Base-by-base conservation (phyloP, 2,329 filamentous ascomycete species). In the Epichloe baconii region DNA sequence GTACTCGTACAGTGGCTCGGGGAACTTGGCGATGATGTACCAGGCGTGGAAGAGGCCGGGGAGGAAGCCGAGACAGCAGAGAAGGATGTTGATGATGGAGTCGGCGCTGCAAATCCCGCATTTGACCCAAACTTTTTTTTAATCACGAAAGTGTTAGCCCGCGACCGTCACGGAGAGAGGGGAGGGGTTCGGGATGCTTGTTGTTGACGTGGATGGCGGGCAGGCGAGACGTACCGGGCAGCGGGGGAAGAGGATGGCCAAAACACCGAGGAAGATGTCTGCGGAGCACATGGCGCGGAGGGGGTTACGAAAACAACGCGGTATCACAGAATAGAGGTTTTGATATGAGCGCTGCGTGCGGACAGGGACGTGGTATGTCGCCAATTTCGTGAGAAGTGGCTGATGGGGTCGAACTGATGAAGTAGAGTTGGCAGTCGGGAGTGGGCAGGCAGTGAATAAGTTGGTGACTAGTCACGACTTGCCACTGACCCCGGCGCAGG, bases 11-110 rank as follows among this genome's bases (percentile, higher is more conserved):
- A 83, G 75, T 41, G 78, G 59, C 54, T 96, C 91, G 53, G 93
- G 93, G 67, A 85, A 87, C 64, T 87, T 85, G 62, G 87, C 80
- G 69, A 98, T 96, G 69, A 97, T 95, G 77, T 97, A 98, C 91
- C 93, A 97, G 56, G 90, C 81, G 72, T 98, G 93, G 2, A 98
- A 73, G 47, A 97, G 84, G 54, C 91, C 91, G 19, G 91, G 91
- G 54, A 97, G 69, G 64, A 77, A 88, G 61, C 84, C 86, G 21
- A 91, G 80, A 50, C 80, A 66, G 68, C 86, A 93, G 61, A 97
- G 88, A 45, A 90, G 84, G 67, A 97, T 83, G 74, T 98, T 98
- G 75, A 98, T 95, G 61, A 97, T 63, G 8, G 86, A 91, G 71
- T 97, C 93, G 52, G 84, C 88, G 55, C 83, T 86, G 76, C 93